Evolutionary conservation across 305 asterid genomes (phyloP), one percentile per base, ranked within the genome.

Genomic region (Plantago lanceolata): DNA sequence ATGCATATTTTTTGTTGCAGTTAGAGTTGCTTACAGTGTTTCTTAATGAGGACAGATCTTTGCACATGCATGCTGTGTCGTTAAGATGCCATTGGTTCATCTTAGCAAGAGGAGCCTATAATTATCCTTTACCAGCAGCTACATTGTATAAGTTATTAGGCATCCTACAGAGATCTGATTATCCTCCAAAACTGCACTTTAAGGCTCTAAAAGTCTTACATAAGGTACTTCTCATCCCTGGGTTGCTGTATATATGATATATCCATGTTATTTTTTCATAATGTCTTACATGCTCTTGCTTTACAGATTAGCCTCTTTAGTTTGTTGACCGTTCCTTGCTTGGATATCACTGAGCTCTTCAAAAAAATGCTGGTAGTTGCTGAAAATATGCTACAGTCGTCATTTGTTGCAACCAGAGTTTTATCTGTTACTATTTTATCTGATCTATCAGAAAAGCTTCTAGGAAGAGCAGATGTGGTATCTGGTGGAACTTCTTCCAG

Each of bases 121-220:
- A 60, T 64, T 67, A 65, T 65, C 75, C 79, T 63, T 75, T 78
- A 60, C 68, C 73, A 70, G 43, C 72, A 48, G 78, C 73, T 52
- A 48, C 63, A 48, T 61, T 81, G 66, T 66, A 67, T 19, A 76
- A 72, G 71, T 80, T 87, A 73, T 70, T 84, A 58, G 73, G 66
- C 74, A 67, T 73, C 33, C 79, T 87, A 52, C 70, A 73, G 45
- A 73, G 74, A 74, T 75, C 82, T 56, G 80, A 84, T 53, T 61
- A 59, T 77, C 75, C 86, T 59, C 83, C 79, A 16, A 59, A 69
- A 43, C 65, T 87, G 79, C 89, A 76, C 74, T 66, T 66, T 59
- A 82, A 82, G 71, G 87, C 88, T 75, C 76, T 89, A 56, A 76
- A 72, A 83, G 56, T 78, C 68, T 78, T 85, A 73, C 81, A 79